phyloP scores from a whole-genome alignment of 139 green algal species.

The Chlamydomonas sp. region DNA sequence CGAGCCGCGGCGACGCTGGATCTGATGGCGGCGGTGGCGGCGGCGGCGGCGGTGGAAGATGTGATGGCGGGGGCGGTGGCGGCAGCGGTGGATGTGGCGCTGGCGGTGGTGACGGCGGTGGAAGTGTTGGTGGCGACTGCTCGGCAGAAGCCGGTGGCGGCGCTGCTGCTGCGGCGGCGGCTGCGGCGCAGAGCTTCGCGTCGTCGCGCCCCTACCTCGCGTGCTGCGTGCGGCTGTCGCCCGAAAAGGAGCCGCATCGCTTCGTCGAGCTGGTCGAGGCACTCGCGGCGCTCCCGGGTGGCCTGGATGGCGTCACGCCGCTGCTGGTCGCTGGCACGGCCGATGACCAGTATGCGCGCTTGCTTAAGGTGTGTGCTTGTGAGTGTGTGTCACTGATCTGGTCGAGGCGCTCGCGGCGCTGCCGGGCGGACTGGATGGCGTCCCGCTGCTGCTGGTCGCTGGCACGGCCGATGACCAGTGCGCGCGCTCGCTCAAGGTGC shows the following conservation, averaged over 20 bases:
- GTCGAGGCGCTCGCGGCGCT: constrained; percentile 35
- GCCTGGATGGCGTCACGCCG: constrained; percentile 31
- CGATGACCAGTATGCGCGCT: constrained; percentile 43
- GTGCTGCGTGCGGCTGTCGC: constrained; percentile 62
- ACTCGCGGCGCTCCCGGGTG: constrained; percentile 21
- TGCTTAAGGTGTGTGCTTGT: no score
- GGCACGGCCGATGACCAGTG: constrained; percentile 38
- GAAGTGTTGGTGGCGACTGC: no score
- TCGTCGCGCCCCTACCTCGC: constrained; percentile 11
- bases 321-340: constrained; percentile 46
- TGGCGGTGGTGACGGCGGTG: no score
- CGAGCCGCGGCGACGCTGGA: no score
- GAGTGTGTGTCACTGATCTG: constrained; percentile 55
- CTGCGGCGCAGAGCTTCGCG: neutral
- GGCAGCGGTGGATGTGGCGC: no score
- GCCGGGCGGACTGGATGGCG: neutral
- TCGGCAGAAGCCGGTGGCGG: neutral
- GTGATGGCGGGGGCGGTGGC: no score
- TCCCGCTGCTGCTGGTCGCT: constrained; percentile 51
- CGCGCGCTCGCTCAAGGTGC: constrained; percentile 44
- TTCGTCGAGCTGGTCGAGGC: constrained; percentile 57
- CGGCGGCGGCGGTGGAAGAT: no score
- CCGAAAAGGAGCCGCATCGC: constrained; percentile 72
- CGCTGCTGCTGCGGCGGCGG: neutral
- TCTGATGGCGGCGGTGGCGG: no score